These are phyloP conservation scores for Syzygium aromaticum DNA, from an alignment of 345 rosid species.

Conservation along the genomic window DNA sequence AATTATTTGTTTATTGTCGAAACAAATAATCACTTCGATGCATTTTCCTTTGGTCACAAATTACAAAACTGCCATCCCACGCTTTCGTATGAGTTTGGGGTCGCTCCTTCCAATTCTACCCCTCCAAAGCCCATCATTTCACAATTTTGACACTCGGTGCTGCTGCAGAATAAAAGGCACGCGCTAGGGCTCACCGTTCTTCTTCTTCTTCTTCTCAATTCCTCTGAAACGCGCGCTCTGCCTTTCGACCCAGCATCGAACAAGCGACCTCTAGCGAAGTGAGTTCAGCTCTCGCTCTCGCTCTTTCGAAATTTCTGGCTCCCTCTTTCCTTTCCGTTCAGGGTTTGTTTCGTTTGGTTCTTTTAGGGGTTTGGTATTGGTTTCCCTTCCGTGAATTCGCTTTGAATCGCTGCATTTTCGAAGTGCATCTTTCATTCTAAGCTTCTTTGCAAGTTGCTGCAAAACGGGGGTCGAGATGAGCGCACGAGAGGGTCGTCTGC, in stretches of 20 bases:
- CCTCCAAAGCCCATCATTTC: not conserved
- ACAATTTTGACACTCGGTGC: not conserved
- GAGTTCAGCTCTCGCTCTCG: not conserved
- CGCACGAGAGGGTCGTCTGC: not conserved
- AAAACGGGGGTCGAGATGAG: not conserved
- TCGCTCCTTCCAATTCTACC: not conserved
- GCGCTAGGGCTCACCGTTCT: not conserved
- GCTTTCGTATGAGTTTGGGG: too few relatives aligned
- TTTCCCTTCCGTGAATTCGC: not conserved
- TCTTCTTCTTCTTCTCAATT: not conserved
- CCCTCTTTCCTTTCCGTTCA: too few relatives aligned
- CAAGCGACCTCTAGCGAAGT: not conserved
- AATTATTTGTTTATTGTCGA: too few relatives aligned
- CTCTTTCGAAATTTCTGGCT: too few relatives aligned
- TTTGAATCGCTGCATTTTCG: not conserved
- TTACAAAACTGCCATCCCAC: not conserved
- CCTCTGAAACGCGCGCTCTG: not conserved
- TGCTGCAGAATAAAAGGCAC: rapidly evolving
- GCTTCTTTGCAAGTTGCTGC: not conserved
- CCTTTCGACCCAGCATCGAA: not conserved
- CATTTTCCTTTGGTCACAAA: too few relatives aligned
- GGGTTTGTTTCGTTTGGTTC: too few relatives aligned
- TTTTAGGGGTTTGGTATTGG: too few relatives aligned
- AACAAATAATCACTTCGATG: too few relatives aligned
- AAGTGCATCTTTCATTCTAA: not conserved